A percentile compares a stretch with the other conserved stretches of the same genome.
Conservation (phyloP, 2,329 filamentous ascomycete species). For the Calonectria montana region DNA sequence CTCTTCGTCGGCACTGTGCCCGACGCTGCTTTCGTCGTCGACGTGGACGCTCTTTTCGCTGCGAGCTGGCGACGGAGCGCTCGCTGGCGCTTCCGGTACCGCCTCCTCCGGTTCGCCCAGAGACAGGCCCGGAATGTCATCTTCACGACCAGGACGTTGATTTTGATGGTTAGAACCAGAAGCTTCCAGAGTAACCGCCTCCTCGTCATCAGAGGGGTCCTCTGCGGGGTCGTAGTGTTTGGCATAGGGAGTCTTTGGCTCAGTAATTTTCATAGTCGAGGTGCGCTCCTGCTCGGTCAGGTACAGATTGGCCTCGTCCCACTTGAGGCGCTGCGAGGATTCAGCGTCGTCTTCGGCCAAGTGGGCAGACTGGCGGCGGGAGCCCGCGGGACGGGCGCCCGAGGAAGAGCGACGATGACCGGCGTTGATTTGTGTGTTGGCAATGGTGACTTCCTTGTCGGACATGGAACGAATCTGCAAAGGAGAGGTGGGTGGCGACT, state of each 20-base stretch:
- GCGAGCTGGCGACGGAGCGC: constrained; percentile 47
- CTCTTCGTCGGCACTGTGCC: constrained; percentile 69
- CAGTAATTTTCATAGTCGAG: constrained; percentile 98
- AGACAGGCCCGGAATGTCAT: constrained; percentile 92
- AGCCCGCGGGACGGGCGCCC: constrained; percentile 69
- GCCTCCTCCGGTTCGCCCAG: constrained; percentile 91
- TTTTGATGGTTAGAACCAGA: constrained; percentile 43
- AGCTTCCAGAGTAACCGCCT: constrained; percentile 59
- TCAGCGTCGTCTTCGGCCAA: constrained; percentile 57
- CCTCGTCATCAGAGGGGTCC: constrained; percentile 82
- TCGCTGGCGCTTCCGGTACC: constrained; percentile 59
- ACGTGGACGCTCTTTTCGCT: constrained; percentile 83
- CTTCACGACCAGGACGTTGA: constrained; percentile 59
- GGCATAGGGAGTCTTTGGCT: constrained; percentile 97
- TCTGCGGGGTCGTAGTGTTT: constrained; percentile 91
- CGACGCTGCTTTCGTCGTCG: constrained; percentile 68
- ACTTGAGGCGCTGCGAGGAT: constrained; percentile 83
- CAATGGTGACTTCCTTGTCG: constrained; percentile 89
- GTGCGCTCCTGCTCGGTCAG: constrained; percentile 96
- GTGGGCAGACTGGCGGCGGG: constrained; percentile 77
- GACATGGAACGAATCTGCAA: constrained; percentile 59
- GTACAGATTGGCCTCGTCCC: constrained; percentile 98
- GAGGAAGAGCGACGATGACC: constrained; percentile 87
- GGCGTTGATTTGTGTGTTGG: constrained; percentile 95
- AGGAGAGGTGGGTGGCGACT: constrained; percentile 66